Evolutionary conservation across 768 basidiomycete genomes (phyloP).

Genomic region (Ephemerocybe angulata): DNA sequence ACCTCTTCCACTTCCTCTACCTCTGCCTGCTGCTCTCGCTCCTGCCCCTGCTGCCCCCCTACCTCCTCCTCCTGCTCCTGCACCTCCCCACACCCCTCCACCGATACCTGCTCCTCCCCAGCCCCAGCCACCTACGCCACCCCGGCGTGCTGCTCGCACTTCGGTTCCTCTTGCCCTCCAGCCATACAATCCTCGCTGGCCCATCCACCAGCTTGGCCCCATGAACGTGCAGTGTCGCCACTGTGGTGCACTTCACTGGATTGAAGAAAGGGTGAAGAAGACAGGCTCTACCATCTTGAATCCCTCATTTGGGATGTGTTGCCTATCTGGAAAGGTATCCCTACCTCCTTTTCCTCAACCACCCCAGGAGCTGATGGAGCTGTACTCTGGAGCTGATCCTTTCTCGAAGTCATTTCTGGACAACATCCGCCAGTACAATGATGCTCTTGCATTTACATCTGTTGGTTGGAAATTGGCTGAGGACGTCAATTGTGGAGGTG

Average conservation of each 20-base stretch:
- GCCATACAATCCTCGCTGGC: neutral
- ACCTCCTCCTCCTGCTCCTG: neutral
- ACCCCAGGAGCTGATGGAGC: conserved; percentile 17
- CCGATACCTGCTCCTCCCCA: neutral
- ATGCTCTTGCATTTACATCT: neutral
- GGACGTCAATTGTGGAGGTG: neutral
- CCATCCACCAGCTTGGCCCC: neutral
- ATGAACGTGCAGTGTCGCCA: neutral
- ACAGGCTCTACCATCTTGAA: conserved; percentile 11
- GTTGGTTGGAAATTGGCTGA: neutral
- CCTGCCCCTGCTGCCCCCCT: no score
- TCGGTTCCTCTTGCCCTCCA: no score
- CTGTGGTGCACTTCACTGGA: conserved; percentile 21
- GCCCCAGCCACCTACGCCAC: neutral
- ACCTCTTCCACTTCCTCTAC: no score
- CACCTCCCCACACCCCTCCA: neutral
- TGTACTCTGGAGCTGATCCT: conserved; percentile 12
- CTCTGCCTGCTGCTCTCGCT: no score
- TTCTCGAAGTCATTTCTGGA: conserved; percentile 18
- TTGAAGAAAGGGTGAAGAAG: conserved; percentile 16
- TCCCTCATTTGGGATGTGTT: conserved; percentile 29
- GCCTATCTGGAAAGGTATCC: conserved; percentile 26
- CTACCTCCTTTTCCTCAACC: conserved; percentile 16
- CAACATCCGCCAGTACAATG: neutral
- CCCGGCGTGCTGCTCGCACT: no score